These are phyloP conservation scores for Gossypium longicalyx DNA, from an alignment of 345 rosid genomes.

Conservation along the genomic window DNA sequence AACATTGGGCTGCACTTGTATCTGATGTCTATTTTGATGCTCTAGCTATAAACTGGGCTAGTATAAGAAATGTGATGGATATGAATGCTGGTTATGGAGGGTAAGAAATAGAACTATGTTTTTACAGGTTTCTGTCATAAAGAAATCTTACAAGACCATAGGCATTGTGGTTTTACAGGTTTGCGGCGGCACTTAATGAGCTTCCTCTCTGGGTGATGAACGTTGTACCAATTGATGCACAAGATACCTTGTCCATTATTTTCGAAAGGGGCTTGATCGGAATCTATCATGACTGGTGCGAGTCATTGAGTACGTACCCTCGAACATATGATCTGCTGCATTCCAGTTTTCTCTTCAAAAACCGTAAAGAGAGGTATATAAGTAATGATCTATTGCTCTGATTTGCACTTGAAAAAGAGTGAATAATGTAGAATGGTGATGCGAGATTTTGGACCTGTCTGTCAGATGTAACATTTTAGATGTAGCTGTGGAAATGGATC, in stretches of 20 bases:
- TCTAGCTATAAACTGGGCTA: constrained; percentile 61
- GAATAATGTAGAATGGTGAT: background rate
- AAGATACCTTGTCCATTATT: constrained; percentile 60
- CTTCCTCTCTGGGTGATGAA: constrained; percentile 88
- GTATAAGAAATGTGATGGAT: constrained; percentile 74
- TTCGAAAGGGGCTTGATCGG: constrained; percentile 86
- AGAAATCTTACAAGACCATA: background rate
- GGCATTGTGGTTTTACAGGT: constrained; percentile 35
- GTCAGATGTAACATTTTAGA: constrained; percentile 59
- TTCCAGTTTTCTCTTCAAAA: constrained; percentile 60
- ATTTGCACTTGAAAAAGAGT: too few relatives aligned
- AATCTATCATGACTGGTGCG: constrained; percentile 87
- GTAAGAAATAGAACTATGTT: constrained; percentile 34
- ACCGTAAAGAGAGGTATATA: constrained; percentile 48
- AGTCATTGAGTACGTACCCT: constrained; percentile 78
- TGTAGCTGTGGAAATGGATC: constrained; percentile 67
- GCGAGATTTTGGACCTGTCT: constrained; percentile 7
- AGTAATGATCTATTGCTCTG: background rate
- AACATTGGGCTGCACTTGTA: constrained; percentile 64
- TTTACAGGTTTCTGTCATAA: background rate
- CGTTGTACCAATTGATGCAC: constrained; percentile 59
- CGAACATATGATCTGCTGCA: constrained; percentile 84
- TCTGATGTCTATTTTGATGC: constrained; percentile 60
- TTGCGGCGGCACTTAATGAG: constrained; percentile 71
- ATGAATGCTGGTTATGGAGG: constrained; percentile 97